phyloP scores from a whole-genome alignment of 2,329 filamentous ascomycete genomes.

The Acarospora socialis region DNA sequence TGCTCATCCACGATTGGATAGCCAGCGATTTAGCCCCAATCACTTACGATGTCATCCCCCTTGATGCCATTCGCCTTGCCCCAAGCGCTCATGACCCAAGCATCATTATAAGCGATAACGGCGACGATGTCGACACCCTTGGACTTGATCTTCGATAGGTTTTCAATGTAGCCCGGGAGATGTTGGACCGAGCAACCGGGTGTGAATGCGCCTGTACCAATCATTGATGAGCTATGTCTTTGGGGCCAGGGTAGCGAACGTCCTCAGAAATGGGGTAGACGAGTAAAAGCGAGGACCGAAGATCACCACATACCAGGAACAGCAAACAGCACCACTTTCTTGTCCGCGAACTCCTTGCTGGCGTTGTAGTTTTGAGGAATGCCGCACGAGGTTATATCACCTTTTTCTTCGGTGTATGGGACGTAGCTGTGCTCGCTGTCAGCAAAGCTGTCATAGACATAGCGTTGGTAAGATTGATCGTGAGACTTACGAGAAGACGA shows the following conservation, averaged over 20 bases:
- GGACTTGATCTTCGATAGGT: slow-evolving; percentile 53
- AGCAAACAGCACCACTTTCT: slow-evolving; percentile 57
- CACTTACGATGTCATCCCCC: slow-evolving; percentile 50
- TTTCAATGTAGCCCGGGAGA: slow-evolving; percentile 65
- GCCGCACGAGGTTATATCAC: slow-evolving; percentile 61
- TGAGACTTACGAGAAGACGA: slow-evolving; percentile 54
- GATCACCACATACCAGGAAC: slow-evolving; percentile 39
- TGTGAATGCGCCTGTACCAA: slow-evolving; percentile 57
- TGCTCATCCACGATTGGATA: background rate
- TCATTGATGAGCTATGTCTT: background rate
- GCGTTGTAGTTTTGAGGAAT: slow-evolving; percentile 66
- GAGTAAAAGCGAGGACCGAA: slow-evolving; percentile 6
- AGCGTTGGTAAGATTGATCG: slow-evolving; percentile 3
- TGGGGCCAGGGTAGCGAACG: background rate
- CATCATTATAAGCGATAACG: slow-evolving; percentile 72
- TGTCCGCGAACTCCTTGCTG: slow-evolving; percentile 57
- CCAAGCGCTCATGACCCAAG: slow-evolving; percentile 79
- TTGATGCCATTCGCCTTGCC: slow-evolving; percentile 73
- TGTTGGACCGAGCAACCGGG: slow-evolving; percentile 73
- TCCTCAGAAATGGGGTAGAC: background rate
- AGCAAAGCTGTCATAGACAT: slow-evolving; percentile 1
- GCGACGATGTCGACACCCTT: slow-evolving; percentile 76
- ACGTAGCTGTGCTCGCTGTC: slow-evolving; percentile 45
- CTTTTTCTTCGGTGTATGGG: slow-evolving; percentile 55
- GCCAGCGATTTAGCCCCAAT: too few relatives aligned